Evolutionary conservation across 2,329 filamentous ascomycete species (phyloP).

Genomic region (Diaporthe batatas): DNA sequence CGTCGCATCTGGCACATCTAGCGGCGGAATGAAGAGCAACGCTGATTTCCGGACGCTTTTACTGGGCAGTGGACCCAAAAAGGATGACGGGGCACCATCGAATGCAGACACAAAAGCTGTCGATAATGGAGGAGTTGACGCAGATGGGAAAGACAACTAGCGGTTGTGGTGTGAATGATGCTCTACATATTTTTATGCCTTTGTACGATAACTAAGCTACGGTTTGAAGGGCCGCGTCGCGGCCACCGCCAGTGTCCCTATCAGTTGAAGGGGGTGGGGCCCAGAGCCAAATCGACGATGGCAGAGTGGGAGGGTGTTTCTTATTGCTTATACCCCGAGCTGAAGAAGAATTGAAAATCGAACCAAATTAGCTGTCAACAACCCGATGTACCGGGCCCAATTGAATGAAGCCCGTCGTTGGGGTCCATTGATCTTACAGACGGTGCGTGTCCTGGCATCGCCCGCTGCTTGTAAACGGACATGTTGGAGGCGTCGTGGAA

Average conservation of each 20-base stretch:
- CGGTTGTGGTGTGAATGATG: conserved; percentile 33
- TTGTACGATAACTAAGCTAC: conserved; percentile 31
- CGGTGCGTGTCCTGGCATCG: background rate
- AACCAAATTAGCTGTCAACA: background rate
- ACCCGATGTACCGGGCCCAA: background rate
- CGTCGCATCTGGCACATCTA: conserved; percentile 42
- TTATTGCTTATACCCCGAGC: conserved; percentile 38
- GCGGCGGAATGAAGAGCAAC: conserved; percentile 62
- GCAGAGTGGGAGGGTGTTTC: conserved; percentile 29
- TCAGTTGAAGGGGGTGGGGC: background rate
- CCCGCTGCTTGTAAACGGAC: background rate
- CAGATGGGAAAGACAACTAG: conserved; percentile 20
- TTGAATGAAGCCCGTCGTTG: no score
- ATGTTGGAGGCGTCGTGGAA: background rate
- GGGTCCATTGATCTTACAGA: background rate
- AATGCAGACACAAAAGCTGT: conserved; percentile 2
- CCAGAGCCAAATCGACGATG: background rate
- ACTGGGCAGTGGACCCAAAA: conserved; percentile 48
- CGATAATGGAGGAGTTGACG: conserved; percentile 27
- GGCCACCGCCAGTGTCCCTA: conserved; percentile 4
- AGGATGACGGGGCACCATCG: conserved; percentile 2
- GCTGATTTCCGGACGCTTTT: conserved; percentile 71
- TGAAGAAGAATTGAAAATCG: conserved; percentile 28
- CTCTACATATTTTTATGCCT: conserved; percentile 25
- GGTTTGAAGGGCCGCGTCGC: conserved; percentile 1